phyloP scores from a whole-genome alignment of 2,329 filamentous ascomycete genomes.

The Aureobasidium sp. region DNA sequence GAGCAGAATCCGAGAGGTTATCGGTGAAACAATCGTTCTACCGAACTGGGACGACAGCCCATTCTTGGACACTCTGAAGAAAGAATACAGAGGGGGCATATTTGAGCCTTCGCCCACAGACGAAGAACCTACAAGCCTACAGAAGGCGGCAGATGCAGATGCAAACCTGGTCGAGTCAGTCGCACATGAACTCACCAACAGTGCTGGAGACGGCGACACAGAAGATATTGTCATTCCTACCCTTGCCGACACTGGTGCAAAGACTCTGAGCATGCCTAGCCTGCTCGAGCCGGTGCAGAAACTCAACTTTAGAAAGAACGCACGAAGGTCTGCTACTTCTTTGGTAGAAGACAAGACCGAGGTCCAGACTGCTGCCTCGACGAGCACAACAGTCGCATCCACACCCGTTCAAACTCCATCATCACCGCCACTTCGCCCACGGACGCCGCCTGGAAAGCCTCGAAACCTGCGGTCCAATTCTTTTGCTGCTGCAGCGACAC shows the following conservation, averaged over 20 bases:
- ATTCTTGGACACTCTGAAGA: slow-evolving; percentile 73
- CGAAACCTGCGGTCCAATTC: slow-evolving; percentile 55
- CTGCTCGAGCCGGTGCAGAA: slow-evolving; percentile 16
- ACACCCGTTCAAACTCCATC: slow-evolving; percentile 8
- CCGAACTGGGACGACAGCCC: slow-evolving; percentile 97
- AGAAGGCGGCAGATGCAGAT: slow-evolving; percentile 2
- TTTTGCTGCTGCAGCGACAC: slow-evolving; percentile 55
- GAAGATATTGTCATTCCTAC: slow-evolving; percentile 11
- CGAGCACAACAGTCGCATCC: neutral
- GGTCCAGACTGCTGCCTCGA: slow-evolving; percentile 17
- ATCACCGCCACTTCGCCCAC: slow-evolving; percentile 15
- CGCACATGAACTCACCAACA: slow-evolving; percentile 1
- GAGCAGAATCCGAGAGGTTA: slow-evolving; percentile 85
- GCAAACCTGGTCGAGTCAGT: slow-evolving; percentile 1
- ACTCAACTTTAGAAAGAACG: slow-evolving; percentile 17
- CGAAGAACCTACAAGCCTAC: slow-evolving; percentile 2
- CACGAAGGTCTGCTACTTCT: slow-evolving; percentile 20
- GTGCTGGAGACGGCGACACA: slow-evolving; percentile 2
- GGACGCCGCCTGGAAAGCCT: slow-evolving; percentile 39
- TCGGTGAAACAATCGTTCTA: slow-evolving; percentile 82
- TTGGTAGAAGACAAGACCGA: slow-evolving; percentile 25
- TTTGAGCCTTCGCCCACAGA: slow-evolving; percentile 42
- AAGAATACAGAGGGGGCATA: slow-evolving; percentile 78
- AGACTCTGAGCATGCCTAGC: slow-evolving; percentile 23
- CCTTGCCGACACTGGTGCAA: slow-evolving; percentile 15